Base-by-base conservation (phyloP, 2,329 filamentous ascomycete genomes). In the Calonectria ilicicola region DNA sequence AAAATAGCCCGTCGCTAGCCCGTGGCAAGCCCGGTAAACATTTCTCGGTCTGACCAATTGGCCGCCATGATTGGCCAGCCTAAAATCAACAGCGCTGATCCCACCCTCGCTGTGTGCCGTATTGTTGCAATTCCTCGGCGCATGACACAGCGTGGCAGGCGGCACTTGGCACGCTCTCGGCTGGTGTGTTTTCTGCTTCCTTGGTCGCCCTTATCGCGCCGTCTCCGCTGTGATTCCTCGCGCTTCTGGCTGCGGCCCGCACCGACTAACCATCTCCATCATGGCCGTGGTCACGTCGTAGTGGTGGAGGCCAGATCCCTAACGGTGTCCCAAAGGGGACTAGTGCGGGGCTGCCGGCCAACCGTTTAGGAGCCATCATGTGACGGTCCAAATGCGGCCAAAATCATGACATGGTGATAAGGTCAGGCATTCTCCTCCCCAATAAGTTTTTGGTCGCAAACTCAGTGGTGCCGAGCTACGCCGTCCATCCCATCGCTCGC, bases 1-100 rank as follows among this genome's bases (percentile, higher is more conserved):
- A n/a, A n/a, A n/a, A n/a, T n/a, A n/a, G n/a, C n/a, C n/a, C n/a
- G n/a, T n/a, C n/a, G n/a, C n/a, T 32, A 17, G 19, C 19, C 65
- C 38, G 49, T 71, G 69, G 64, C 63, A 40, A 73, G 38, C 44
- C 19, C 38, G n/a, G 53, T 56, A 35, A 58, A 65, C 44, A 35
- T 42, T 67, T 67, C 35, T 26, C 9, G 27, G 51, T 40, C 26
- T 62, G 69, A 60, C 56, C 69, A 80, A 80, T 80, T 80, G 77
- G 58, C 44, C 15, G 8, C 53, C 15, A n/a, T 76, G 77, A 80
- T 80, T 79, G 78, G 78, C 29, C 35, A 21, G 53, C 26, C 38
- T 53, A 40, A 26, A 26, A 38, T 66, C 47, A 56, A 46, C 58
- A 9, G 21, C 46, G 5, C 62, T 23, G 32, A 71, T 27, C 65